These are phyloP conservation scores for Dentipellis sp. DNA, from an alignment of 768 basidiomycete species.

Conservation along the genomic window DNA sequence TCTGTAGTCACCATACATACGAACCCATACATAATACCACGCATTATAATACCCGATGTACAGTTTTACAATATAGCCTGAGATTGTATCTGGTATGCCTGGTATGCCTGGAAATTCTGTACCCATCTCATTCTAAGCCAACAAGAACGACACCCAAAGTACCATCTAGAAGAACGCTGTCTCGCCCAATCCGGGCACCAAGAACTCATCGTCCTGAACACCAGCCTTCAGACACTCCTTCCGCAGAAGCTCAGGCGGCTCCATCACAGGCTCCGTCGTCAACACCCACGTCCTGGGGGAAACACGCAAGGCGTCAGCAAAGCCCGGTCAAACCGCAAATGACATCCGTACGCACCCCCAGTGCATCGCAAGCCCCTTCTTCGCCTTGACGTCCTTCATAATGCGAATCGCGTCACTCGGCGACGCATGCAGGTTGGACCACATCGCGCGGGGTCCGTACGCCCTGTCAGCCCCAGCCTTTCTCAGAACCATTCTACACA, in stretches of 20 bases:
- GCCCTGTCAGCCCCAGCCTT: conserved; percentile 34
- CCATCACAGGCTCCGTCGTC: conserved; percentile 45
- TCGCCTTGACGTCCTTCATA: conserved; percentile 53
- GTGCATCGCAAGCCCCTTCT: conserved; percentile 59
- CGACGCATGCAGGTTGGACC: conserved; percentile 54
- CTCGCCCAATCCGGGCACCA: conserved; percentile 52
- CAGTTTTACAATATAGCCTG: not conserved
- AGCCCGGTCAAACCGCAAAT: not conserved
- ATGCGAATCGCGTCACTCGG: conserved; percentile 62
- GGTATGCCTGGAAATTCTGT: no score
- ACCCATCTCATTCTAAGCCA: no score
- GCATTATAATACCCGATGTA: not conserved
- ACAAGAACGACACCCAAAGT: not conserved
- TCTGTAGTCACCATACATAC: not conserved
- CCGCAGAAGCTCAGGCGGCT: conserved; percentile 47
- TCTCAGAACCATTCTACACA: not conserved
- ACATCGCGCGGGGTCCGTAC: conserved; percentile 43
- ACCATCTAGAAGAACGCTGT: conserved; percentile 27
- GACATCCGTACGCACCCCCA: conserved; percentile 41
- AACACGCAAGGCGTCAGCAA: not conserved
- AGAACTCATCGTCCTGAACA: conserved; percentile 46
- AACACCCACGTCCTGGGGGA: conserved; percentile 42
- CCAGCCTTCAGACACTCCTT: conserved; percentile 43
- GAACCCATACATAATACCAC: not conserved
- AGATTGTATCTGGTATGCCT: not conserved